phyloP scores from a whole-genome alignment of 208 protist genomes.

The Trypanosoma vivax region DNA sequence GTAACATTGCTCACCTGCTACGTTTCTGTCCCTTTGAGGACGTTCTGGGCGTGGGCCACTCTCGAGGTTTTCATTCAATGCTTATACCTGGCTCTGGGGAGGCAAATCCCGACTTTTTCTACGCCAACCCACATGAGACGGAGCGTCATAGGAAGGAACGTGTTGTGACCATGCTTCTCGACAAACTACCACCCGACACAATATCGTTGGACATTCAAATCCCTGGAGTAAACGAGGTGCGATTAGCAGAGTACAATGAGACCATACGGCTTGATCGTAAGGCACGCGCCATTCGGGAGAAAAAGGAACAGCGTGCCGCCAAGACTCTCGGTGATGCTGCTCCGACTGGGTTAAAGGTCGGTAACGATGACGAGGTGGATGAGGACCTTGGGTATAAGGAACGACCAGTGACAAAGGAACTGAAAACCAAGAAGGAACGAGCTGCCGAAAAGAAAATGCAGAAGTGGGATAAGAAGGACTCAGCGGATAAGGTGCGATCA shows the following conservation, averaged over 20 bases:
- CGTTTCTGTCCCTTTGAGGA: constrained; percentile 90
- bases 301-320: constrained; percentile 70
- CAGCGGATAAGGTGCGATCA: constrained; percentile 78
- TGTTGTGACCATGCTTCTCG: constrained; percentile 77
- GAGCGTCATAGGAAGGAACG: constrained; percentile 85
- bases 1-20: constrained; percentile 68
- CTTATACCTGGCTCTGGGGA: constrained; percentile 87
- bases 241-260: constrained; percentile 78
- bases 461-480: constrained; percentile 89
- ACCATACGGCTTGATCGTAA: constrained; percentile 74
- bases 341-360: constrained; percentile 40
- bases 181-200: constrained; percentile 91
- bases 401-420: constrained; percentile 47
- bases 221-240: constrained; percentile 70
- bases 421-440: constrained; percentile 69
- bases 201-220: constrained; percentile 89
- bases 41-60: constrained; percentile 86
- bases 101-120: constrained; percentile 90
- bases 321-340: constrained; percentile 39
- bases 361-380: constrained; percentile 77
- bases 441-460: constrained; percentile 74
- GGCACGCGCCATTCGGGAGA: constrained; percentile 75
- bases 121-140: constrained; percentile 92
- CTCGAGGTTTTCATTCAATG: constrained; percentile 80
- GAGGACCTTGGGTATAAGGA: constrained; percentile 84